Percentiles rank a stretch among this genome's conserved stretches.
These are phyloP conservation scores for Nicotiana noctiflora DNA, from an alignment of 257 asterid genomes.

Conservation along the genomic window DNA sequence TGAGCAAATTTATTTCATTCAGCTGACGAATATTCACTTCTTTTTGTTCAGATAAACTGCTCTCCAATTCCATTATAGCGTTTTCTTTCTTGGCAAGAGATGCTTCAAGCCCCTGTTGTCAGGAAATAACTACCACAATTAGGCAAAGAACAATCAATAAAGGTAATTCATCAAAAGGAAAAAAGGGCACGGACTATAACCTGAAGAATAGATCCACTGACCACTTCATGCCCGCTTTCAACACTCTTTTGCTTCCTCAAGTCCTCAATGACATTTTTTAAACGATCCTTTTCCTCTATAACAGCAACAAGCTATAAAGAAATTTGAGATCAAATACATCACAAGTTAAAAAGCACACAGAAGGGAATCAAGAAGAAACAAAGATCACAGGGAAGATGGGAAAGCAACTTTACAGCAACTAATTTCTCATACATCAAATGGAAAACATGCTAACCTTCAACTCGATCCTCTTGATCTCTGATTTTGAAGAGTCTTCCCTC, in stretches of 20 bases:
- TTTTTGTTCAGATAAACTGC: slow-evolving; percentile 51
- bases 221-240: slow-evolving; percentile 48
- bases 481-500: slow-evolving; percentile 49
- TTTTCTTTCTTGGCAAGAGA: slow-evolving; percentile 67
- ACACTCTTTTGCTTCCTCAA: slow-evolving; percentile 40
- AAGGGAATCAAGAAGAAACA: slow-evolving; percentile 2
- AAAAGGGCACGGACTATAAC: slow-evolving; percentile 24
- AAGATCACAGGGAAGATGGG: not conserved
- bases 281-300: slow-evolving; percentile 64
- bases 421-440: not conserved
- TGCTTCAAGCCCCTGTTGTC: slow-evolving; percentile 76
- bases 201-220: slow-evolving; percentile 47
- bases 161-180: slow-evolving; percentile 5
- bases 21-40: slow-evolving; percentile 50
- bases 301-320: slow-evolving; percentile 53
- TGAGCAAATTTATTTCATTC: slow-evolving; percentile 69
- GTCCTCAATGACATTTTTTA: slow-evolving; percentile 40
- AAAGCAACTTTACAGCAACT: not conserved
- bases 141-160: not conserved
- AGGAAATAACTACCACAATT: slow-evolving; percentile 11
- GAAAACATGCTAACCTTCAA: slow-evolving; percentile 49
- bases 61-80: slow-evolving; percentile 62
- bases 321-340: slow-evolving; percentile 16
- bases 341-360: not conserved
- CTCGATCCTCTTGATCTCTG: slow-evolving; percentile 74